Base-by-base conservation (phyloP, 2,329 filamentous ascomycete species). In the Ophiostoma quercus region DNA sequence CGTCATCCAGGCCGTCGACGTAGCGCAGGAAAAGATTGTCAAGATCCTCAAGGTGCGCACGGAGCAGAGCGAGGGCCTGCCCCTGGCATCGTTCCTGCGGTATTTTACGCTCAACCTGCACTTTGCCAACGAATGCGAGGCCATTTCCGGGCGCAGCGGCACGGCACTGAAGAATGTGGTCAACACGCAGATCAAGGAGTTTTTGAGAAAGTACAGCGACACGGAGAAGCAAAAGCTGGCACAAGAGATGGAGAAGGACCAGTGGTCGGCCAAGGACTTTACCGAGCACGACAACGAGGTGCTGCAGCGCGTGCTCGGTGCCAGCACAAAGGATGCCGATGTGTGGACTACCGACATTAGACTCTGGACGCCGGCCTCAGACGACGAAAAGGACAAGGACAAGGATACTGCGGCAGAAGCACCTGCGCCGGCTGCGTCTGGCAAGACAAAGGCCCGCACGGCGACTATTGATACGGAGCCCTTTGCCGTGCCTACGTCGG, bases 41-140 rank as follows among this genome's bases (percentile, higher is more conserved):
- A 92, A 92, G 75, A 84, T 95, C 0, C 82, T 95, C 34, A 90
- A 90, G 69, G 92, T 95, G 0, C 86, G 92, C 39, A 86, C 89
- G 2, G 91, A 93, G 73, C 90, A 93, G 76, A 90, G 88, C 65
- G 85, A 87, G 1, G 85, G 86, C 37, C 80, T 94, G 11, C 85
- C 90, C 0, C 83, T 92, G 1, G 81, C 87, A 66, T 84, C 87
- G 74, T 96, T 96, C 78, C 80, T 95, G 62, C 87, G 92, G 51
- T 95, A 95, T 78, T 94, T 94, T 75, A 92, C 87, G 0, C 83
- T 96, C 43, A 95, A 94, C 75, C 82, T 92, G 8, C 86, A 92
- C 70, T 95, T 96, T 78, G 90, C 91, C 66, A 92, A 93, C 72
- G 92, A 96, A 77, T 95, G 92, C 76, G 92, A 96, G 78, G 90